Percentiles rank a stretch among this genome's conserved stretches.
Conservation (phyloP, 148 eudicot species). For the Polygonum aviculare region DNA sequence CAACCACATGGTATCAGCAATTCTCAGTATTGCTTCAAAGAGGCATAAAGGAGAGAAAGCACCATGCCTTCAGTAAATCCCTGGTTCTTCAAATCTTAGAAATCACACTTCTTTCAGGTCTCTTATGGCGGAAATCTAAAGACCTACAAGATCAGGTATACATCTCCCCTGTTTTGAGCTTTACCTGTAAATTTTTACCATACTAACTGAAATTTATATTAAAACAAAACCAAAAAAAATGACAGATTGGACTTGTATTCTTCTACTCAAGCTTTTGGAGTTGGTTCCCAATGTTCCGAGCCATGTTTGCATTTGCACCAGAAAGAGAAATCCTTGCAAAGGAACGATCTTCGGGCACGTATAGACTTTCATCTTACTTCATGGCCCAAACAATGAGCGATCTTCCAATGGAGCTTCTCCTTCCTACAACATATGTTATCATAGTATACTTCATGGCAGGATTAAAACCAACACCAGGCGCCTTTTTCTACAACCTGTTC, state of each 20-base stretch:
- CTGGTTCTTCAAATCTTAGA: slow-evolving; percentile 37
- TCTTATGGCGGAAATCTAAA: slow-evolving; percentile 65
- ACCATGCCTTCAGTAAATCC: slow-evolving; percentile 40
- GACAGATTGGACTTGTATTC: slow-evolving; percentile 76
- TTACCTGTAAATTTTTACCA: background rate
- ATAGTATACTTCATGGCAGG: slow-evolving; percentile 85
- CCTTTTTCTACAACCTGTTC: slow-evolving; percentile 36
- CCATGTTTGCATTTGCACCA: slow-evolving; percentile 74
- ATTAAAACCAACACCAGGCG: slow-evolving; percentile 25
- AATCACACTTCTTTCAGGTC: slow-evolving; percentile 43
- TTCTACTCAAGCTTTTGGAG: slow-evolving; percentile 71
- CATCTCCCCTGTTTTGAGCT: background rate
- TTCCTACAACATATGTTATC: slow-evolving; percentile 44
- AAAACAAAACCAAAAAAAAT: background rate
- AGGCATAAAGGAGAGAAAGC: slow-evolving; percentile 64
- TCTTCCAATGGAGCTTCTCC: slow-evolving; percentile 71
- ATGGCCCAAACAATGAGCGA: slow-evolving; percentile 46
- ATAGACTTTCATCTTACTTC: slow-evolving; percentile 68
- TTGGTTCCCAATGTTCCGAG: slow-evolving; percentile 56
- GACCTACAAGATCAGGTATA: slow-evolving; percentile 47
- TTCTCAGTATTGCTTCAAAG: slow-evolving; percentile 42
- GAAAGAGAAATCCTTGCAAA: slow-evolving; percentile 57
- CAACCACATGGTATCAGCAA: slow-evolving; percentile 70
- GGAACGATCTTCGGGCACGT: slow-evolving; percentile 80
- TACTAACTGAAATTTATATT: background rate